These are phyloP conservation scores for Thalassiosira livingstoniorum DNA, from an alignment of 352 stramenopile species.

Conservation along the genomic window DNA sequence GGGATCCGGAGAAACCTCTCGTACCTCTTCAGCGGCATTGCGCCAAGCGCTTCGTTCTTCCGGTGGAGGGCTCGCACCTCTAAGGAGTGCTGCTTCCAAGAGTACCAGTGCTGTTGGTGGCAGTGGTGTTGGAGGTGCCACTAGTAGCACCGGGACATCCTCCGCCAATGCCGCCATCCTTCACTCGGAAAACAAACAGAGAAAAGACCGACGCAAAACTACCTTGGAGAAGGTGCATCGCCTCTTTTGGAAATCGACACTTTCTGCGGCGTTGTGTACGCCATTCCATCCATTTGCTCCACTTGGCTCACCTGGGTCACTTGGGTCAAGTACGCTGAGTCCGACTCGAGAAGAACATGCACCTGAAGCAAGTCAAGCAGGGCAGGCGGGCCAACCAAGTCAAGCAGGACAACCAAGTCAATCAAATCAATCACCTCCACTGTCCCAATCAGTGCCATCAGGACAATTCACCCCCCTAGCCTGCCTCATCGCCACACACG, in stretches of 20 bases:
- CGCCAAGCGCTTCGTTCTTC: not conserved
- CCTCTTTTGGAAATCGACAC: constrained; percentile 52
- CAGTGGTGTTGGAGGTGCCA: not conserved
- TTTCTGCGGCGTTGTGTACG: constrained; percentile 42
- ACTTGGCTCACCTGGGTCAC: no score
- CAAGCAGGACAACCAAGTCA: no score
- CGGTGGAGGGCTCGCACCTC: not conserved
- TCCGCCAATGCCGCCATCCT: constrained; percentile 4
- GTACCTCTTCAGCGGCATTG: constrained; percentile 1
- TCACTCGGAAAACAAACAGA: constrained; percentile 35
- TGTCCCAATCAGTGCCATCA: no score
- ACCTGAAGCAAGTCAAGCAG: no score
- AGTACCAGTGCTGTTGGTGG: not conserved
- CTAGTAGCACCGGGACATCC: not conserved
- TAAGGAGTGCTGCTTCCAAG: constrained; percentile 6
- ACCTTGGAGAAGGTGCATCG: constrained; percentile 44
- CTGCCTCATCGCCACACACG: constrained; percentile 53
- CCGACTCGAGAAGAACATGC: no score
- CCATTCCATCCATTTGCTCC: no score
- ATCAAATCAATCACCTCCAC: no score
- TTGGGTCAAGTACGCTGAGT: no score
- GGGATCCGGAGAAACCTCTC: constrained; percentile 15
- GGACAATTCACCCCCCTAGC: constrained; percentile 38
- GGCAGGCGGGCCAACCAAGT: no score
- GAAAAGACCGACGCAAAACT: constrained; percentile 38